Percentiles rank a stretch among this genome's conserved stretches.
phyloP scores from a whole-genome alignment of 2,329 filamentous ascomycete genomes.

The Aspergillus brunneoviolaceus region DNA sequence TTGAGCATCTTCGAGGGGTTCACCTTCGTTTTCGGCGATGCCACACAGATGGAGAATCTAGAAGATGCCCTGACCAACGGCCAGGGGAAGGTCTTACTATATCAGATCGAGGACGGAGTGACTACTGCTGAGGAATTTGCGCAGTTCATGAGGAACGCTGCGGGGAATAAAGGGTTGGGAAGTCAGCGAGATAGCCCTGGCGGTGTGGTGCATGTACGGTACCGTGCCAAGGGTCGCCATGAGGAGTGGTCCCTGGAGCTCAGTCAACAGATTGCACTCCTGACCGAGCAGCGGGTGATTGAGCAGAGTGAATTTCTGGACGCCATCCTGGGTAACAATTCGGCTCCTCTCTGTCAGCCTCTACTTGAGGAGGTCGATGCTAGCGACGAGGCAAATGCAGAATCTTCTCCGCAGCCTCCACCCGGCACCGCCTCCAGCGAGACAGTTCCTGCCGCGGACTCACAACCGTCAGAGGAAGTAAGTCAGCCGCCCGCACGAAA shows the following conservation, averaged over 20 bases:
- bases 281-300: slow-evolving; percentile 77
- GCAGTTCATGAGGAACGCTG: slow-evolving; percentile 70
- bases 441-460: slow-evolving; percentile 12
- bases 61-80: slow-evolving; percentile 73
- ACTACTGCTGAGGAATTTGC: slow-evolving; percentile 76
- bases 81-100: slow-evolving; percentile 76
- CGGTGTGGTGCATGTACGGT: slow-evolving; percentile 72
- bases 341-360: slow-evolving; percentile 67
- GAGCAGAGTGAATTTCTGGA: slow-evolving; percentile 91
- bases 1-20: slow-evolving; percentile 78
- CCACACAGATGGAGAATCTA: slow-evolving; percentile 72
- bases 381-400: slow-evolving; percentile 19
- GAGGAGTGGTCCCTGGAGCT: slow-evolving; percentile 70
- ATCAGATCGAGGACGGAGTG: slow-evolving; percentile 58
- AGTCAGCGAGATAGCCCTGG: slow-evolving; percentile 65
- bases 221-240: slow-evolving; percentile 59
- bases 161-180: slow-evolving; percentile 70
- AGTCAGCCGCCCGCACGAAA: slow-evolving; percentile 18
- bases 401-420: slow-evolving; percentile 1
- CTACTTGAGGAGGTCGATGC: slow-evolving; percentile 53
- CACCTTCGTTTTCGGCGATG: slow-evolving; percentile 82
- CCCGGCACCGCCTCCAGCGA: slow-evolving; percentile 9
- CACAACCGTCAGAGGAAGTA: slow-evolving; percentile 18
- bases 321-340: slow-evolving; percentile 79
- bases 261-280: slow-evolving; percentile 65